Base-by-base conservation (phyloP, 805 yeast species). In the Lachancea nothofagi region DNA sequence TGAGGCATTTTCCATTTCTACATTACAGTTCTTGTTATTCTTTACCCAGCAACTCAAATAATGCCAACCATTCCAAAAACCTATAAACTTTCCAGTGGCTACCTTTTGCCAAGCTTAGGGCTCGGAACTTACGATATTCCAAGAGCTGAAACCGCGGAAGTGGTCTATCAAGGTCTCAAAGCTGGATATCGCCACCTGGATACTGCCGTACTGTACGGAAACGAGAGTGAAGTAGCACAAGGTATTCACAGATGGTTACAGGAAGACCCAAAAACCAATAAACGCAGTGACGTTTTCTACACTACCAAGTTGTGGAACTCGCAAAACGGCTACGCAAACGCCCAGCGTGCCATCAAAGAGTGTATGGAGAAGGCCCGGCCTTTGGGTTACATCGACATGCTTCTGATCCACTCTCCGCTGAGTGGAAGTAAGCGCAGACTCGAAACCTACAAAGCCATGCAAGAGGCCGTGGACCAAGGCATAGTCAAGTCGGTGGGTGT, bases 281-380 rank as follows among this genome's bases (percentile, higher is more conserved):
- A 67, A 43, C 64, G 82, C 38, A 69, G 65, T 30, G 79, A 74
- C 21, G 72, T 78, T 7, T 72, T 68, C 45, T 77, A 82, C 60
- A 79, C 87, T 7, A 79, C 93, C 4, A 85, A 85, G 54, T 54
- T 83, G 15, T 82, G 90, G 90, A 76, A 80, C 50, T 67, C 70
- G 31, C 75, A 77, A 46, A 75, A 75, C 44, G 84, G 85, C 0
- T 78, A 80, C 53, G 56, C 61, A 0, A 62, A 66, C 15, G 80
- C 93, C 12, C 71, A 71, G 39, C 42, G 41, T 4, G 90, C 86
- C 12, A 77, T 85, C 42, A 62, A 67, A 26, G 70, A 65, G 14
- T 77, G 85, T 45, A 53, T 82, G 30, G 59, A 59, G 4, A 65
- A 70, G 34, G 83, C 79, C 5, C 64, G 71, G 29, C 67, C 61